Evolutionary conservation across 306 rosid species (phyloP), one percentile per base, ranked within the genome.

Genomic region (Mimosa bimucronata): DNA sequence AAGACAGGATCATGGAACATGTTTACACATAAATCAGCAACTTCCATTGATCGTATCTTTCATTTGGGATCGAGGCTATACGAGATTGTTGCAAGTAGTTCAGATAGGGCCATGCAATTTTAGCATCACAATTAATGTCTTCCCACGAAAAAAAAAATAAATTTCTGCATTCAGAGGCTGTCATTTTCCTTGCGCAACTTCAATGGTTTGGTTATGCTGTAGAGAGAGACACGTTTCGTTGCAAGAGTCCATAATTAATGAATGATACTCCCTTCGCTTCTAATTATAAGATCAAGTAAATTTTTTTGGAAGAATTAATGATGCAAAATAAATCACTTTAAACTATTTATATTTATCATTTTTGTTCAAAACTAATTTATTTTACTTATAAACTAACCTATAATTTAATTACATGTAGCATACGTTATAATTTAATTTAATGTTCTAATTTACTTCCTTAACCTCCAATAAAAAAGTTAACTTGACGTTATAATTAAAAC

Each of bases 211-310:
- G 60, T 77, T 58, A 75, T 81, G 83, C 64, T 82, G 48, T 62
- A 68, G 53, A 75, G 72, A 50, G 41, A 26, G 77, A 85, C 82
- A 84, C 75, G 74, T 79, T 77, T 85, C 83, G 66, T 45, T 50
- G 82, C 79, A 19, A 48, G 70, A 64, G 58, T 50, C 84, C 84
- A 62, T 71, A 72, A 83, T 78, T 75, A 64, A 52, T 12, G 83
- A 55, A 55, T 71, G 69, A 25, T 66, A n/a, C n/a, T n/a, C n/a
- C n/a, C n/a, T n/a, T n/a, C n/a, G n/a, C n/a, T n/a, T n/a, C n/a
- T n/a, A n/a, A n/a, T n/a, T n/a, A n/a, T n/a, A n/a, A n/a, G n/a
- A n/a, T n/a, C n/a, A n/a, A n/a, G n/a, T n/a, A n/a, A n/a, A n/a
- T n/a, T n/a, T n/a, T n/a, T n/a, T n/a, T n/a, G n/a, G n/a, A n/a